Evolutionary conservation across 257 asterid species (phyloP), one percentile per base, ranked within the genome.

Genomic region (Thymus mandschuricus): DNA sequence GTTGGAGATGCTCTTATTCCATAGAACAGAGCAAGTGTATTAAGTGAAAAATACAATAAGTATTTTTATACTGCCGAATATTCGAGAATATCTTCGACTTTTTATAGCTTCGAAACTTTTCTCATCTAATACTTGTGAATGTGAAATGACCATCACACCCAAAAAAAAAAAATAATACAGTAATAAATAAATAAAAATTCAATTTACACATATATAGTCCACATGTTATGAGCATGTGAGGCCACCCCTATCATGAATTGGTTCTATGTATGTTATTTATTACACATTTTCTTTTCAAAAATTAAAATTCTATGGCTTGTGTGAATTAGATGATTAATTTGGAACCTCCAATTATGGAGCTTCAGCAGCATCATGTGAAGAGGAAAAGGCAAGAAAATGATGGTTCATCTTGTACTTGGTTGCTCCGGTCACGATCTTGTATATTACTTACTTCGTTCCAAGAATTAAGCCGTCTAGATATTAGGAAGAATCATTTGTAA

Each of bases 321-420:
- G 21, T 21, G 21, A 21, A 34, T 1, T 2, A 38, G 41, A 38
- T 38, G 4, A 38, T n/a, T n/a, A n/a, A 59, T 8, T 38, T 8
- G 30, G 8, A 40, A 8, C 67, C 50, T 38, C 50, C 0, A 27
- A 63, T 43, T 52, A 21, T 15, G 29, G 31, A 30, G 40, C 3
- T n/a, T 43, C 57, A 44, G 48, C 74, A 44, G 35, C 48, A 58
- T 57, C 74, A 70, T 58, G 74, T 69, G 74, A 55, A 56, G 33
- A 69, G 41, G 2, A 28, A 50, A 41, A 57, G 30, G 65, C 55
- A 28, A 45, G 40, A 64, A 34, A 46, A 30, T 62, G 38, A 62
- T 60, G 11, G 49, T 60, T 38, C 31, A 60, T 11, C 21, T n/a
- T 6, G 29, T 38, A 35, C 56, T 44, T 9, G 10, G 49, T 8